Evolutionary conservation across 352 stramenopile genomes (phyloP), one percentile per base, ranked within the genome.

Genomic region (Aphanomyces cochlioides): DNA sequence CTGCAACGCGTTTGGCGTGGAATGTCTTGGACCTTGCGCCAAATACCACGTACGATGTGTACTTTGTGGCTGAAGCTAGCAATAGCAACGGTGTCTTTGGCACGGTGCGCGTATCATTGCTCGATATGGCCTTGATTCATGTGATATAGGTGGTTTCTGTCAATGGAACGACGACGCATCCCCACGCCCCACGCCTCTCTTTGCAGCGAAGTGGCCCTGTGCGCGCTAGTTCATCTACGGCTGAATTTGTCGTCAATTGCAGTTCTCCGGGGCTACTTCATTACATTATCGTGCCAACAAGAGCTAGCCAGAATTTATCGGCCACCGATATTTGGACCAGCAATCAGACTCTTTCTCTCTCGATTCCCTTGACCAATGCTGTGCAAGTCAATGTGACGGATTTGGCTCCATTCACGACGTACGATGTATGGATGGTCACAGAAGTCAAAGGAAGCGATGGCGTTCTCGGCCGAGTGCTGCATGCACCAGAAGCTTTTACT

Each of bases 31-130:
- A 79, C 0, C 69, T 94, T 12, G 21, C 56, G 8, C 28, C 82
- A 0, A 92, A 92, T 58, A 84, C 75, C 28, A 90, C 77, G 75
- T 94, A 92, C 74, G 85, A 92, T 45, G 84, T 92, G 69, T 92
- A 88, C 75, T 88, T 94, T 73, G 85, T 94, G 7, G 79, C 81
- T 12, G 84, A 94, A 53, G 86, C 91, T 19, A 78, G 79, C 10
- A 78, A 79, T 40, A 94, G 86, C 72, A 92, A 94, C 50, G 86
- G 84, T 3, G 84, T 94, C 8, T 94, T 87, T 60, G 86, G 86
- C 6, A 63, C 75, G 5, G 84, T 70, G 45, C 36, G 39, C 5
- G 12, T 17, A 28, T 10, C 8, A 28, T 36, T 40, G 56, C 17
- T 19, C 12, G 13, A 47, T n/a, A 48, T 7, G 39, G 15, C n/a